Evolutionary conservation across 495 filamentous ascomycete species (phyloP).

Genomic region (Aspergillus mulundensis): DNA sequence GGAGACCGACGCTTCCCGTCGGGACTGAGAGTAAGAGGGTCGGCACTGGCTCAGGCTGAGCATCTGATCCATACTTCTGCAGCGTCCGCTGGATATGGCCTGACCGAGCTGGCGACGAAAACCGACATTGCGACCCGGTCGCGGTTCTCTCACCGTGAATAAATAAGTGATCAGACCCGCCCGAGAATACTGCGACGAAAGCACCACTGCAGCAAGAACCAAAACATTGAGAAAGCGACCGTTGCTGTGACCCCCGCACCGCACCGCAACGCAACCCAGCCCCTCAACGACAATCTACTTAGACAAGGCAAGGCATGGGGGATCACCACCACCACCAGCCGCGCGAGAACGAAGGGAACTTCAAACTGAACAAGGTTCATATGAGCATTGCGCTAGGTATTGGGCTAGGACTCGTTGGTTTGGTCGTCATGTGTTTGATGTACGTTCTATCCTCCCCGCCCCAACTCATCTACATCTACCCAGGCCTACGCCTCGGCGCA

Average conservation of each 20-base stretch:
- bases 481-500: no score
- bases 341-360: neutral
- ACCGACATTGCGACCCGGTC: neutral
- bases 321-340: slow-evolving; percentile 16
- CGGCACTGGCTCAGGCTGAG: no score
- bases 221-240: no score
- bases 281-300: neutral
- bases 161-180: neutral
- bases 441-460: slow-evolving; percentile 16
- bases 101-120: slow-evolving; percentile 4
- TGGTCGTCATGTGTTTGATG: slow-evolving; percentile 38
- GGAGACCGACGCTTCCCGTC: neutral
- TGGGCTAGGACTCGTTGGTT: slow-evolving; percentile 33
- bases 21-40: no score
- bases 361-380: slow-evolving; percentile 19
- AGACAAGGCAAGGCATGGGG: slow-evolving; percentile 9
- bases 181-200: neutral
- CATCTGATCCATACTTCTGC: neutral
- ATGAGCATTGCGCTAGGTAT: slow-evolving; percentile 40
- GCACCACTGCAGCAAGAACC: no score
- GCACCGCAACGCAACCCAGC: slow-evolving; percentile 6
- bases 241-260: neutral
- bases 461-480: no score
- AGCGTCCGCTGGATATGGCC: slow-evolving; percentile 7
- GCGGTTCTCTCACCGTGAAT: slow-evolving; percentile 4